These are phyloP conservation scores for Pestalotiopsis fici DNA, from an alignment of 2,329 filamentous ascomycete species.

Conservation along the genomic window DNA sequence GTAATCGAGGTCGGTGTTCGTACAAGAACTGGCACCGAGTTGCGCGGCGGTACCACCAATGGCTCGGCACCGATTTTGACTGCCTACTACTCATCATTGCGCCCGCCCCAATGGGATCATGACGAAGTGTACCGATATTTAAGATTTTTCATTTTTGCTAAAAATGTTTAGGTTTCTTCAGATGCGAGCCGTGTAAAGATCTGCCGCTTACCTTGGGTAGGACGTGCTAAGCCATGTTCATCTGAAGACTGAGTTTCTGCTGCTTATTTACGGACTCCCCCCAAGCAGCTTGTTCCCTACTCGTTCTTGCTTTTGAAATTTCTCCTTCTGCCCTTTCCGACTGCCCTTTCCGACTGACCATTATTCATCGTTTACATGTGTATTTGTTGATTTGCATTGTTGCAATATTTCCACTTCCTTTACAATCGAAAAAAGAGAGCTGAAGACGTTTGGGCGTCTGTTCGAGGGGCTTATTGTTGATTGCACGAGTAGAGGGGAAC, in stretches of 20 bases:
- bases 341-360: not conserved
- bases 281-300: not conserved
- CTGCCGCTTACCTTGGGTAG: not conserved
- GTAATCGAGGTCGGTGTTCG: not conserved
- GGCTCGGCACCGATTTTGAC: not conserved
- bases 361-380: not conserved
- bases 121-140: not conserved
- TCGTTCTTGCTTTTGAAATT: not conserved
- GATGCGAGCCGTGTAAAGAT: not conserved
- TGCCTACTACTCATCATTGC: not conserved
- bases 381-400: not conserved
- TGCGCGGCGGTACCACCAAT: not conserved
- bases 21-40: not conserved
- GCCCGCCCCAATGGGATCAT: not conserved
- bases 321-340: not conserved
- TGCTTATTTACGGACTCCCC: not conserved
- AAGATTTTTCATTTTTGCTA: not conserved
- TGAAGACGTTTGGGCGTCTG: not conserved
- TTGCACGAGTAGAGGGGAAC: not conserved
- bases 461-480: not conserved
- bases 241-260: not conserved
- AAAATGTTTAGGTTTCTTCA: constrained; percentile 3
- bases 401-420: not conserved
- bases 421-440: not conserved
- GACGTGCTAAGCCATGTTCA: not conserved